phyloP scores from a whole-genome alignment of 2,329 filamentous ascomycete genomes.

The Ophiocordyceps unilateralis region DNA sequence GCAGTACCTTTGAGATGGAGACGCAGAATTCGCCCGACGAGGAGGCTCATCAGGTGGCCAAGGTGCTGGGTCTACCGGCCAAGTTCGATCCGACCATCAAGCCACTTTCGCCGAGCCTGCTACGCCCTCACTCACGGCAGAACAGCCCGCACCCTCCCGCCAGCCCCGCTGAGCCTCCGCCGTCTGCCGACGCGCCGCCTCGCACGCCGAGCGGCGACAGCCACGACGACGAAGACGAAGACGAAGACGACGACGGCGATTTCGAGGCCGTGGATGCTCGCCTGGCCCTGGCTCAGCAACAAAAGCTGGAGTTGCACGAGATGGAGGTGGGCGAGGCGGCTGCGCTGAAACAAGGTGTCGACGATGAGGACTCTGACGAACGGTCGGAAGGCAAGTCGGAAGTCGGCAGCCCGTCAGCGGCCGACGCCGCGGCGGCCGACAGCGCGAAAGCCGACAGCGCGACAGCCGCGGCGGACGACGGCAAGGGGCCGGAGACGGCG shows the following conservation, averaged over 20 bases:
- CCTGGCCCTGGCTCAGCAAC: slow-evolving; percentile 25
- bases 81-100: slow-evolving; percentile 48
- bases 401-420: not conserved
- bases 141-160: slow-evolving; percentile 4
- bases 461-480: not conserved
- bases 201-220: slow-evolving; percentile 22
- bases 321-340: slow-evolving; percentile 24
- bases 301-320: slow-evolving; percentile 22
- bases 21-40: slow-evolving; percentile 38
- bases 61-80: slow-evolving; percentile 43
- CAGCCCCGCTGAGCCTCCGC: slow-evolving; percentile 5
- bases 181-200: slow-evolving; percentile 8
- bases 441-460: not conserved
- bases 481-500: slow-evolving; percentile 4
- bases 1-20: slow-evolving; percentile 36
- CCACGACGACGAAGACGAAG: slow-evolving; percentile 12
- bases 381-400: not conserved
- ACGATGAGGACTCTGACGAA: slow-evolving; percentile 18
- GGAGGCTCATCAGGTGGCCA: slow-evolving; percentile 47
- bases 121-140: slow-evolving; percentile 6
- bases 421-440: not conserved
- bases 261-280: slow-evolving; percentile 28
- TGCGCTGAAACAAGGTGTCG: slow-evolving; percentile 25
- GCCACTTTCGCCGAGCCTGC: slow-evolving; percentile 23
- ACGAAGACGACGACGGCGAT: slow-evolving; percentile 11